Conservation (phyloP, 1,284 basidiomycete species). For the Irpex rosettiformis region DNA sequence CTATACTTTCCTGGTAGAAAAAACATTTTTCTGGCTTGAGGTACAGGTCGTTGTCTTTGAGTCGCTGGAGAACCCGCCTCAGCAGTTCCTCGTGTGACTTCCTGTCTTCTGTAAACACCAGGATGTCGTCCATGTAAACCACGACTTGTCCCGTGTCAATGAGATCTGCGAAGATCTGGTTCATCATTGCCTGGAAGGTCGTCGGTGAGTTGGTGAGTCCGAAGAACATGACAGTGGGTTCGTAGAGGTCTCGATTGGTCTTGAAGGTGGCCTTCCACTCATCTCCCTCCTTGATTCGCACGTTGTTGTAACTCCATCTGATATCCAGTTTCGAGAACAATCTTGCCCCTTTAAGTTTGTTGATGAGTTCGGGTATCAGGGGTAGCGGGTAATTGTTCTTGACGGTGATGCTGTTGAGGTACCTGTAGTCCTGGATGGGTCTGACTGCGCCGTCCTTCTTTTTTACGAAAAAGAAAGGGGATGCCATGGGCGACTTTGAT, state of each 20-base stretch:
- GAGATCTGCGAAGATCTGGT: constrained; percentile 22
- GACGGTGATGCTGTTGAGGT: constrained; percentile 15
- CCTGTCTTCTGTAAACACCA: constrained; percentile 22
- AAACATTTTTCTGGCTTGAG: constrained; percentile 37
- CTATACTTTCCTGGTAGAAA: too few relatives aligned
- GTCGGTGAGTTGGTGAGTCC: constrained; percentile 36
- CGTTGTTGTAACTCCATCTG: constrained; percentile 15
- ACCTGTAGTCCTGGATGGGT: constrained; percentile 18
- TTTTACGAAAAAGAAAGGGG: constrained; percentile 23
- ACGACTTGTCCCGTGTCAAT: constrained; percentile 12
- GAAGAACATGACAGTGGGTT: constrained; percentile 22
- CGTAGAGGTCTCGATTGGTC: constrained; percentile 28
- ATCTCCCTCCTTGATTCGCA: constrained; percentile 27
- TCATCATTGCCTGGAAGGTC: constrained; percentile 21
- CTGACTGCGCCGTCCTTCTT: constrained; percentile 21
- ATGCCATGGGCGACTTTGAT: constrained; percentile 26
- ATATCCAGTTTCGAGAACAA: constrained; percentile 26
- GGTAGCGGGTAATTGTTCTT: too few relatives aligned
- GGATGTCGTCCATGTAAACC: constrained; percentile 27
- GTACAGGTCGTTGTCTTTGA: constrained; percentile 28
- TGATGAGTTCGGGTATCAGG: too few relatives aligned
- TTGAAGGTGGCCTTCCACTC: too few relatives aligned
- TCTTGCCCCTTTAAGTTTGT: too few relatives aligned
- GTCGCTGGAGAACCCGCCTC: constrained; percentile 28
- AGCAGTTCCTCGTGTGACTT: too few relatives aligned